Base-by-base conservation (phyloP, 345 rosid species). In the Eutrema japonicum region DNA sequence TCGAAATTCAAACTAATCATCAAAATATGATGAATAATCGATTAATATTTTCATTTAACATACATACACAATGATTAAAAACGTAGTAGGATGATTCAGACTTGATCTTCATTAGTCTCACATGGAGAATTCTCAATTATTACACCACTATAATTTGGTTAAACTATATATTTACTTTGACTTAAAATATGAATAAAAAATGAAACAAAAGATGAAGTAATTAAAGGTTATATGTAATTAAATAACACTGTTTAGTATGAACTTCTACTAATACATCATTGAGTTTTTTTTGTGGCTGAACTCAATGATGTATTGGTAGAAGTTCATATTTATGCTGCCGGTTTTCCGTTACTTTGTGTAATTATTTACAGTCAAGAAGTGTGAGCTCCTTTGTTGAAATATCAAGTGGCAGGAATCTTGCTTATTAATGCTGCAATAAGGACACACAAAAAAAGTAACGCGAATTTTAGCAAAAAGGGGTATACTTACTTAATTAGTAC, bases 391-490 rank as follows among this genome's bases (percentile, higher is more conserved):
- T 35, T 51, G 72, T 42, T 45, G 47, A 66, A 48, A 58, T 57
- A 12, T 58, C 67, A 58, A 58, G 54, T 40, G 37, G 29, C 30
- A 58, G n/a, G 54, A 50, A 43, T 75, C 73, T 60, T 68, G 27
- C 35, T 52, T 35, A 60, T 51, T 58, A 59, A 67, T 59, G 53
- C 53, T 57, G 46, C 61, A 41, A 49, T 14, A 66, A 57, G 45
- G 62, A 67, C 68, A 75, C 13, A 8, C 38, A 40, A 2, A 16
- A 14, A 56, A 59, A 42, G 73, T 60, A 33, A 67, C 22, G 41
- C 47, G 13, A 42, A 26, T 33, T 67, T 41, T 13, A 46, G 48
- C 14, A 29, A 35, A 11, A 51, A 36, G 55, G 29, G 41, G 9
- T 35, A n/a, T 36, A 30, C 26, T 22, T 22, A 22, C 26, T 22